phyloP scores from a whole-genome alignment of 495 filamentous ascomycete genomes.

The Echria macrotheca region DNA sequence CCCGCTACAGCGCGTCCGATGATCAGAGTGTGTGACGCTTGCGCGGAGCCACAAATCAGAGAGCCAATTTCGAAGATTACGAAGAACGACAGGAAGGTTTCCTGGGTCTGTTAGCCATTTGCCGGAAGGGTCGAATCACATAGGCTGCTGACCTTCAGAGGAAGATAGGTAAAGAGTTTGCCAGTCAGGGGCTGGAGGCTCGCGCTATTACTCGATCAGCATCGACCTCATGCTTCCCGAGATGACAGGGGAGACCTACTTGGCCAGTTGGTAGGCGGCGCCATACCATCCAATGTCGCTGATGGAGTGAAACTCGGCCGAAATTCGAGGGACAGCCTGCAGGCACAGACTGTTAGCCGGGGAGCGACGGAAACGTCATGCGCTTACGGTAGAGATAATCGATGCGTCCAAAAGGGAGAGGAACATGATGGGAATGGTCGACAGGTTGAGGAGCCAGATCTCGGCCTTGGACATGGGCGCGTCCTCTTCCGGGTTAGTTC shows the following conservation, averaged over 20 bases:
- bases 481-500: too few relatives aligned
- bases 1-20: conserved; percentile 51
- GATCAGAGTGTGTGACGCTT: conserved; percentile 47
- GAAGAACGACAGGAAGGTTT: conserved; percentile 41
- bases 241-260: conserved; percentile 6
- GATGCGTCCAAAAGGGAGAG: neutral
- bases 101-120: conserved; percentile 16
- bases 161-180: conserved; percentile 39
- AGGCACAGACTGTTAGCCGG: neutral
- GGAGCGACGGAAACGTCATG: neutral
- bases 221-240: too few relatives aligned
- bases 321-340: conserved; percentile 4
- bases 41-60: conserved; percentile 47
- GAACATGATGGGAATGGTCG: conserved; percentile 3
- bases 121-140: neutral
- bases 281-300: conserved; percentile 52
- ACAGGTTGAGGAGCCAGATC: neutral
- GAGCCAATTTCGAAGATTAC: conserved; percentile 49
- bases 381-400: conserved; percentile 6
- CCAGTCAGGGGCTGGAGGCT: conserved; percentile 39
- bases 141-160: conserved; percentile 19
- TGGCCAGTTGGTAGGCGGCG: conserved; percentile 23
- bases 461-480: too few relatives aligned
- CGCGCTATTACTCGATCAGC: conserved; percentile 17
- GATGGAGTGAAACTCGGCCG: conserved; percentile 36